Conservation (phyloP, 257 asterid genomes). For the Solanum paucissectum region DNA sequence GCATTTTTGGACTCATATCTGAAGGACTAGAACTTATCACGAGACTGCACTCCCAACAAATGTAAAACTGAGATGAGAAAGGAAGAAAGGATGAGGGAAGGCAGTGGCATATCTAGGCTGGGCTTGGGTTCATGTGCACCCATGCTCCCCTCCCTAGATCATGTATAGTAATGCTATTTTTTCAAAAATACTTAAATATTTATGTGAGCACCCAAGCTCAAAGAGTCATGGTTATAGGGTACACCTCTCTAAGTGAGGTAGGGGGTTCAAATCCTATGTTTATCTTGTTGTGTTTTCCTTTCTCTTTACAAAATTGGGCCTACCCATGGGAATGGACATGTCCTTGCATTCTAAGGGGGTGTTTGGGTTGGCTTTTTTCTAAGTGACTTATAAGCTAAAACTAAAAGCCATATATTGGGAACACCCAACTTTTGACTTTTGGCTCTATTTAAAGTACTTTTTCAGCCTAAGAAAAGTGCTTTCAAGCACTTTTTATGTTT, state of each 20-base stretch:
- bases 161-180: not conserved
- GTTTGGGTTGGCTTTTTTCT: not conserved
- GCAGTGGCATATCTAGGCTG: not conserved
- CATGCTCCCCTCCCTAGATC: not conserved
- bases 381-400: not conserved
- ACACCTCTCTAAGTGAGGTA: not conserved
- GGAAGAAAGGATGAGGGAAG: not conserved
- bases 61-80: not conserved
- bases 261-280: not conserved
- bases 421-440: not conserved
- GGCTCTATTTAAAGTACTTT: not conserved
- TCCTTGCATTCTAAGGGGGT: not conserved
- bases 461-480: not conserved
- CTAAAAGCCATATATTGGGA: not conserved
- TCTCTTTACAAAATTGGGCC: not conserved
- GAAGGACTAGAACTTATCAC: not conserved
- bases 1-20: not conserved
- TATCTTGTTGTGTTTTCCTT: not conserved
- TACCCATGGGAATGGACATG: not conserved
- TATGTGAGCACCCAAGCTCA: not conserved
- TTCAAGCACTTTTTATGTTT: too few relatives aligned
- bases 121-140: not conserved
- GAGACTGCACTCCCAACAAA: not conserved
- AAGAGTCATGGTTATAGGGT: not conserved
- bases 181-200: not conserved